Evolutionary conservation across 768 basidiomycete genomes (phyloP), one percentile per base, ranked within the genome.

Genomic region (Collybia nuda): DNA sequence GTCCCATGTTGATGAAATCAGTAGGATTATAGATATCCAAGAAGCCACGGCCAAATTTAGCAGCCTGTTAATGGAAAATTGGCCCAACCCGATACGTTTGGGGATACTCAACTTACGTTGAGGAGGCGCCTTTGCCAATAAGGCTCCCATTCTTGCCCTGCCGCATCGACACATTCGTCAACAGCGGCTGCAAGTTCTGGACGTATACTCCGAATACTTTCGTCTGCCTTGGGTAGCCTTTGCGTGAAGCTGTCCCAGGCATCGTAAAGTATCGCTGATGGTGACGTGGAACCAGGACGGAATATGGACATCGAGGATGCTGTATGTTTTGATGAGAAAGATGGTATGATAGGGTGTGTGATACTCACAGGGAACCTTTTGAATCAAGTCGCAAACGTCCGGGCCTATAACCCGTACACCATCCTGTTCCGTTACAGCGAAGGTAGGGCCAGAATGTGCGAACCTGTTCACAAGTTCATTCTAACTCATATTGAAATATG

Each of bases 31-130:
- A 90, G 22, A 93, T 77, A 63, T 98, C 97, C 55, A 99, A 69
- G 64, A 94, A 99, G 0, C 92, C 88, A 53, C 93, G 82, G 1
- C 96, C 97, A 61, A 96, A 98, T 64, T 94, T 94, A 6, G 96
- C 96, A n/a, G 95, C 93, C 91, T 96, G 56, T 0, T 24, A 39
- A 9, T 29, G 24, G 17, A 42, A 18, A 36, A 52, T 29, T 32
- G 51, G 41, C 17, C 14, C 7, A 46, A 24, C 42, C 24, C 41
- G 28, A 48, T 9, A 12, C 18, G 17, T 42, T 36, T 43, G 47
- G 51, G n/a, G 19, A 32, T 26, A 32, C 8, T 51, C 51, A 35
- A 63, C 79, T 57, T 53, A 93, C 94, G 63, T 85, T 90, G 17
- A 98, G 75, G 41, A 98, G 77, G 32, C 81, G 81, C 44, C 88